phyloP scores from a whole-genome alignment of 768 basidiomycete genomes.

The Macrolepiota fuliginosa region DNA sequence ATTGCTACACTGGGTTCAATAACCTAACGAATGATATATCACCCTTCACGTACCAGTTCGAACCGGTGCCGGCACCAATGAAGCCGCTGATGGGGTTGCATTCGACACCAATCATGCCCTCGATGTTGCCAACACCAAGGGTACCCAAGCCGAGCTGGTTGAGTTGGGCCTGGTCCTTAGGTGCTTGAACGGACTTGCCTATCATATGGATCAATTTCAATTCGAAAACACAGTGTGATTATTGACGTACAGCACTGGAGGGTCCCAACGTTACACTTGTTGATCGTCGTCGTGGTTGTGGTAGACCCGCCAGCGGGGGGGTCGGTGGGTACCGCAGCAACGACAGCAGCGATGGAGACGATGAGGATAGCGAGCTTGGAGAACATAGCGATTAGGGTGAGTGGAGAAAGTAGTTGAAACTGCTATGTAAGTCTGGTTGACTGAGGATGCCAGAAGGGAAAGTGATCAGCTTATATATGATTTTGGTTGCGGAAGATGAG shows the following conservation, averaged over 20 bases:
- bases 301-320: background rate
- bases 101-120: slow-evolving; percentile 14
- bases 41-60: slow-evolving; percentile 14
- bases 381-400: background rate
- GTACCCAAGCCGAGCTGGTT: background rate
- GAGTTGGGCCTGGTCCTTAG: background rate
- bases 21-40: background rate
- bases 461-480: no score
- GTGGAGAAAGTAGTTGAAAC: no score
- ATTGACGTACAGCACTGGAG: background rate
- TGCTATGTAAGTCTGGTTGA: no score
- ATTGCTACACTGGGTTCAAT: slow-evolving; percentile 5
- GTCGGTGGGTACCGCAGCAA: background rate
- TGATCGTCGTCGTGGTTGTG: background rate
- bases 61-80: slow-evolving; percentile 17
- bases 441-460: background rate
- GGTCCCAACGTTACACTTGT: background rate
- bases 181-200: background rate
- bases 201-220: no score
- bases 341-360: background rate
- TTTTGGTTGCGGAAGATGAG: no score
- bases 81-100: slow-evolving; percentile 22
- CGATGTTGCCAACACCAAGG: background rate
- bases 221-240: background rate
- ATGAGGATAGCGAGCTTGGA: background rate